Percentiles rank a stretch among this genome's conserved stretches.
phyloP scores from a whole-genome alignment of 2,329 filamentous ascomycete species.

The Aaosphaeria pasadenensis region DNA sequence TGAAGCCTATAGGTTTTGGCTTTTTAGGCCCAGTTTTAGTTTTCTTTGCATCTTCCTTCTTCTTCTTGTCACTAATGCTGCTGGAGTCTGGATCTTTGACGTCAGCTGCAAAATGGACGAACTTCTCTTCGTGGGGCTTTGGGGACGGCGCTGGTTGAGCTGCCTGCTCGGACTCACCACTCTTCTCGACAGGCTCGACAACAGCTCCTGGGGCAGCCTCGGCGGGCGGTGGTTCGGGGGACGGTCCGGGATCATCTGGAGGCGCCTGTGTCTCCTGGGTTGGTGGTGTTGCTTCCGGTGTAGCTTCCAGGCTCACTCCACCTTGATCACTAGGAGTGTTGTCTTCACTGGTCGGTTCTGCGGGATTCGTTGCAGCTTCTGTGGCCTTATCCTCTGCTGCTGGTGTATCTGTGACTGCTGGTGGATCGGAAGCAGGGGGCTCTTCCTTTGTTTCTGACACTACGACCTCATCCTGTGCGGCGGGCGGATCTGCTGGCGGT shows the following conservation, averaged over 20 bases:
- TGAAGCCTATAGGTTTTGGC: slow-evolving; percentile 28
- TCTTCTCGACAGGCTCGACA: slow-evolving; percentile 19
- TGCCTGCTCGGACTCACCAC: slow-evolving; percentile 36
- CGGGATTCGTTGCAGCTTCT: background rate
- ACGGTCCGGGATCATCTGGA: background rate
- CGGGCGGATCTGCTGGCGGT: background rate
- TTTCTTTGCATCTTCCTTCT: slow-evolving; percentile 11
- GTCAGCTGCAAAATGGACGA: slow-evolving; percentile 37
- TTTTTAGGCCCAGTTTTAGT: slow-evolving; percentile 13
- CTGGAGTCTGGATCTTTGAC: slow-evolving; percentile 34
- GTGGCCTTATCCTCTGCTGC: background rate
- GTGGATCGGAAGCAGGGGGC: background rate
- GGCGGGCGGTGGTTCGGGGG: slow-evolving; percentile 1
- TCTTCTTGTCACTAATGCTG: slow-evolving; percentile 25
- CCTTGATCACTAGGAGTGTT: slow-evolving; percentile 1
- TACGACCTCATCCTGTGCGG: background rate
- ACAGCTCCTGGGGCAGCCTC: slow-evolving; percentile 1
- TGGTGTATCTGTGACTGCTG: background rate
- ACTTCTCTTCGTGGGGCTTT: slow-evolving; percentile 22
- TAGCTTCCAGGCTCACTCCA: slow-evolving; percentile 1
- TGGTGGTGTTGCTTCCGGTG: background rate
- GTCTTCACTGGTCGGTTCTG: slow-evolving; percentile 1
- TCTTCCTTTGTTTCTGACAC: background rate
- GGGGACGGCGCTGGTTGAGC: slow-evolving; percentile 24
- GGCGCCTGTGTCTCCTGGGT: background rate